Base-by-base conservation (phyloP, 2,329 filamentous ascomycete genomes). In the Neoarthrinium moseri region DNA sequence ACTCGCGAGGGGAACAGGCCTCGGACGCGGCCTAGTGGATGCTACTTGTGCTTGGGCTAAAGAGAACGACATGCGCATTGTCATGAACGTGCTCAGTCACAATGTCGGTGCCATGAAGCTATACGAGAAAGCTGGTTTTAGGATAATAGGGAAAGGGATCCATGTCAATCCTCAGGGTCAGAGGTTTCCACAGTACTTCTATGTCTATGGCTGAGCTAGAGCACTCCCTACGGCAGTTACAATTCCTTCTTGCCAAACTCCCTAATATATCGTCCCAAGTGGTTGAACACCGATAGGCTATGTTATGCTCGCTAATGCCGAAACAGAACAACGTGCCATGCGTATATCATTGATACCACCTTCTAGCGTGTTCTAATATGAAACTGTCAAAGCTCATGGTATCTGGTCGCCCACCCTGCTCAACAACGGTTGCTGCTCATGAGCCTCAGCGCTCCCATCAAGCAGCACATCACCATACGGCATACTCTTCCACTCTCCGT, bases 401-500 rank as follows among this genome's bases (percentile, higher is more conserved):
- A 44, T 17, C 30, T 44, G 41, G 20, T 44, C 41, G 5, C 5
- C 41, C 6, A 44, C 20, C 15, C 41, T 35, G n/a, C 29, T 20
- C 32, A 44, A 20, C 7, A 44, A 24, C 1, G 41, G 41, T 3
- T 30, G 20, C 15, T 22, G 26, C 22, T 44, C 41, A 26, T 32
- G n/a, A 11, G 41, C 41, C 29, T 44, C 41, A 6, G 15, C 30
- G 15, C 41, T 44, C n/a, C 41, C 41, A 4, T 44, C 41, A 5
- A 44, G 41, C 4, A 44, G 23, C 4, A 44, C 41, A 11, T 32
- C 41, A 6, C 32, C 41, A 3, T 44, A 44, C 18, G 59, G 59
- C 53, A 61, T 53, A 18, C 17, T 11, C 11, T 57, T 43, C 29
- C 56, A 84, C 51, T 73, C 74, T 3, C 80, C 80, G 1, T 70